phyloP scores from a whole-genome alignment of 2,329 filamentous ascomycete genomes.

The Cryphonectria nitschkei region DNA sequence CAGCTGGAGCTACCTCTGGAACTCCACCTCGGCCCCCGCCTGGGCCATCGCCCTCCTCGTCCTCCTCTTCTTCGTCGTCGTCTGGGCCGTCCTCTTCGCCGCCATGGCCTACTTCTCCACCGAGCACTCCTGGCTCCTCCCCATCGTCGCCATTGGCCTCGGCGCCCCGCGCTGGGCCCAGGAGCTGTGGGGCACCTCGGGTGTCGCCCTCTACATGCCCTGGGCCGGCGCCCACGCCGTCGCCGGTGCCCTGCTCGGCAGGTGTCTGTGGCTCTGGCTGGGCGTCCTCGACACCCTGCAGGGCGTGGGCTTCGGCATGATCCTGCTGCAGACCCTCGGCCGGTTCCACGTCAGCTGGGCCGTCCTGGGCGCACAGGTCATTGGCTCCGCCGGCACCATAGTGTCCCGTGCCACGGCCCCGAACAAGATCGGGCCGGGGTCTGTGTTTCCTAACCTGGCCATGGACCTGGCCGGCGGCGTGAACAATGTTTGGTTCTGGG shows the following conservation, averaged over 20 bases:
- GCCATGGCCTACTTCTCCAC: constrained; percentile 56
- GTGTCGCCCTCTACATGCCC: constrained; percentile 62
- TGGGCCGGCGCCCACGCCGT: constrained; percentile 53
- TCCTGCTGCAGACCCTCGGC: constrained; percentile 64
- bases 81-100: constrained; percentile 58
- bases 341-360: constrained; percentile 65
- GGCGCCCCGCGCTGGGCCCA: constrained; percentile 67
- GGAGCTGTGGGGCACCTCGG: constrained; percentile 66
- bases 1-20: constrained; percentile 62
- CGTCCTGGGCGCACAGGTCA: constrained; percentile 60
- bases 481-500: constrained; percentile 61
- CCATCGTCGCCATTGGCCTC: constrained; percentile 67
- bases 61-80: constrained; percentile 53
- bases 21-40: constrained; percentile 52
- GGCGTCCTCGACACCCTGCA: constrained; percentile 65
- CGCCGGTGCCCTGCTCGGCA: constrained; percentile 56
- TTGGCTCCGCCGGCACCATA: constrained; percentile 66
- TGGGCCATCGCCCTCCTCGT: constrained; percentile 61
- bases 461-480: constrained; percentile 47
- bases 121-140: constrained; percentile 66
- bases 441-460: constrained; percentile 63
- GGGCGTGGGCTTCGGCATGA: constrained; percentile 67
- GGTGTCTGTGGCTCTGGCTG: constrained; percentile 66
- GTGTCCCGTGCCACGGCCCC: constrained; percentile 61
- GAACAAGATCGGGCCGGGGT: constrained; percentile 61